Evolutionary conservation across 116 monocot species (phyloP), one percentile per base, ranked within the genome.

Genomic region (Zostera marina): DNA sequence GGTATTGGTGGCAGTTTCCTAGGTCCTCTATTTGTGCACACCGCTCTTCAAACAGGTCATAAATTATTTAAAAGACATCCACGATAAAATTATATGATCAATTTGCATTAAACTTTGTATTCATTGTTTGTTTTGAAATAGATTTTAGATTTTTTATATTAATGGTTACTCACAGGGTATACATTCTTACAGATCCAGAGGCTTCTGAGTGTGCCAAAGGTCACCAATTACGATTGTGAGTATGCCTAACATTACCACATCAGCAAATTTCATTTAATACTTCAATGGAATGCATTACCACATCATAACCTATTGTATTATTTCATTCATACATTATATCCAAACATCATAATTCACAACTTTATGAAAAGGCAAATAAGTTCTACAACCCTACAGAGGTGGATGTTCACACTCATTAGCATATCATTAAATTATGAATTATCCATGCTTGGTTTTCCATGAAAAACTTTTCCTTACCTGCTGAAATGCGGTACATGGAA

Each of bases 1-100:
- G 94, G 88, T 66, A 94, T 94, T 72, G 94, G 94, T 47, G 94
- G 94, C n/a, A 94, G 94, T 65, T 94, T 85, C 73, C 71, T 94
- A 26, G 94, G 94, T 5, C 94, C 94, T 42, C 67, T 94, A 38
- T 94, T 94, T 78, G 88, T 94, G 49, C 94, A 94, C 45, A 82
- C 85, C 59, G 88, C 94, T 62, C 94, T 94, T 62, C 94, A 94
- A 71, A 82, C 82, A 71, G 94, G 94, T 92, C 59, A 53, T 13
- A 24, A 53, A 43, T 56, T 65, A 14, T 12, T 64, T 41, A 15
- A 45, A 7, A 43, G 44, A 23, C 12, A 16, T 41, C 40, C 15
- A 12, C 13, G 16, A 22, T 49, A 14, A 62, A 51, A n/a, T 19
- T 46, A n/a, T 47, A 21, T 44, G 40, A 14, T 1, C 32, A 32